Evolutionary conservation across 2,329 filamentous ascomycete species (phyloP), one percentile per base, ranked within the genome.

Genomic region (Clarireedia hainanense): DNA sequence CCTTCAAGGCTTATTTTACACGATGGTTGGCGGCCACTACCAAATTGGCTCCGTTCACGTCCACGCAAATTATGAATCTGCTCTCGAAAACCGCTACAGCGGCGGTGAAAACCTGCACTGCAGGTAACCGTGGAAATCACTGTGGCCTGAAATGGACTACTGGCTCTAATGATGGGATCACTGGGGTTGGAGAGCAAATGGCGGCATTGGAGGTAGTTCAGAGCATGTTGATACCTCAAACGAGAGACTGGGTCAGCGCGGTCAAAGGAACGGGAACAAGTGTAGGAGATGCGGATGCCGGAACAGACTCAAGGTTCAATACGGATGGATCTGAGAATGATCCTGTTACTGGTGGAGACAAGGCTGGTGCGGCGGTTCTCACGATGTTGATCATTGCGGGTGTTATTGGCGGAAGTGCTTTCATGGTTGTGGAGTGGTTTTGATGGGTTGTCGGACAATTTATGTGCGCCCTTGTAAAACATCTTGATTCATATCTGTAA

Each of bases 361-460:
- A 74, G 60, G 85, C 80, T 3, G 89, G 87, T 10, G 88, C 86
- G 34, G 80, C 80, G 12, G 78, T 90, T 57, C 60, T 82, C 47
- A 91, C 86, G 1, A 70, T 80, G 6, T 27, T 85, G 7, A 39
- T 62, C 9, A 67, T 88, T 1, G 63, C 76, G 9, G 70, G 74
- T 6, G 71, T 87, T 37, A 54, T 84, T n/a, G 74, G 74, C 1
- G 80, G 80, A 20, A 74, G 73, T 30, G 79, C 74, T 70, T 80
- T 78, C 75, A 75, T 80, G 72, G 68, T 79, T 12, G 46, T 55
- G 23, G 52, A 55, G 20, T 50, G 46, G 52, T 55, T 55, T 50
- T 55, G 20, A 50, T 34, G 10, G 30, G 30, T 34, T 26, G 17
- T 43, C 14, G 30, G 17, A 17, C 20, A 42, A 37, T 42, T 42